Percentiles rank a stretch among this genome's conserved stretches.
phyloP scores from a whole-genome alignment of 306 rosid species.

The Prunus mira region DNA sequence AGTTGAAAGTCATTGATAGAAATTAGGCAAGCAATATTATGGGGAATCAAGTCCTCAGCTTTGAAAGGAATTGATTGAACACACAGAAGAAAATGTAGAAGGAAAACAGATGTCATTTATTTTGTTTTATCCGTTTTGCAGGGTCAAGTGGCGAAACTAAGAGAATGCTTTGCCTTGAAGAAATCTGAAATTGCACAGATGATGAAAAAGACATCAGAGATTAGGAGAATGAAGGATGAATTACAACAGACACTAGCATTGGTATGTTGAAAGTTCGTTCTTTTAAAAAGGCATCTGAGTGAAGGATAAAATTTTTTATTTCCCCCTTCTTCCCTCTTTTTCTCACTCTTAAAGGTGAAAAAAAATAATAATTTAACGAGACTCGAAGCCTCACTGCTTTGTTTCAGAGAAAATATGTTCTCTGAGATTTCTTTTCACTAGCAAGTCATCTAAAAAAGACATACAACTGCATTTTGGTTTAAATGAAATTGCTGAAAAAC shows the following conservation, averaged over 20 bases:
- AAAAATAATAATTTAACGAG: background rate
- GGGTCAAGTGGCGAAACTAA: slow-evolving; percentile 47
- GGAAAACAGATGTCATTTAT: too few relatives aligned
- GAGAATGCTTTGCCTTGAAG: slow-evolving; percentile 40
- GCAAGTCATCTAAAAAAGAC: background rate
- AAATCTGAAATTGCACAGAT: slow-evolving; percentile 51
- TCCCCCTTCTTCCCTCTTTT: background rate
- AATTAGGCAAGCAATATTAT: background rate
- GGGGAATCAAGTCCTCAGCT: background rate
- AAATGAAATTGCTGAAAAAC: background rate
- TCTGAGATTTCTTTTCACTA: background rate
- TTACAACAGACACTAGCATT: slow-evolving; percentile 47
- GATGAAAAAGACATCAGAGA: slow-evolving; percentile 68
- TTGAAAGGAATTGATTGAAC: background rate
- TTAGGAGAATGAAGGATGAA: slow-evolving; percentile 58
- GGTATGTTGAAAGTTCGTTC: slow-evolving; percentile 48
- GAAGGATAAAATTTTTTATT: slow-evolving; percentile 8
- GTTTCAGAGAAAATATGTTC: background rate
- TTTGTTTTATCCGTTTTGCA: slow-evolving; percentile 27
- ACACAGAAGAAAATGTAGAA: background rate
- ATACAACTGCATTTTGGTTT: background rate
- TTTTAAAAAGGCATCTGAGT: slow-evolving; percentile 14
- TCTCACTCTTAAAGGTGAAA: background rate
- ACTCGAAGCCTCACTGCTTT: background rate
- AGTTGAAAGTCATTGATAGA: background rate